phyloP scores from a whole-genome alignment of 2,329 filamentous ascomycete genomes.

The Alternaria ethzedia region DNA sequence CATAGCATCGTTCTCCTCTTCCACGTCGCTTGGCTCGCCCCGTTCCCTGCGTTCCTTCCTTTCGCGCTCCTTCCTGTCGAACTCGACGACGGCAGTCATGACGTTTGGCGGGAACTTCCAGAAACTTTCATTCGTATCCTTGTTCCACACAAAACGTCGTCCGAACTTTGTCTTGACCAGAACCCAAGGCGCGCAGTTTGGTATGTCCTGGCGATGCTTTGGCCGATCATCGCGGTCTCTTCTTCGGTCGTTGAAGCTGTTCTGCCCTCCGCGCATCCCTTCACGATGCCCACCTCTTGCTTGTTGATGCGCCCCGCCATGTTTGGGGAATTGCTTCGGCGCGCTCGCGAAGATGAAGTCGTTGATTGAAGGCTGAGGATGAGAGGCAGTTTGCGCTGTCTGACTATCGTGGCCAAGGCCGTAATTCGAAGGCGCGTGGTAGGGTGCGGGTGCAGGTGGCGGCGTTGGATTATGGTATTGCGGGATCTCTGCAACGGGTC shows the following conservation, averaged over 20 bases:
- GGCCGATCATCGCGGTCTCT: slow-evolving; percentile 81
- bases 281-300: slow-evolving; percentile 47
- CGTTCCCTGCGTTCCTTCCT: slow-evolving; percentile 63
- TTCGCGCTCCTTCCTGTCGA: slow-evolving; percentile 74
- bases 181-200: slow-evolving; percentile 84
- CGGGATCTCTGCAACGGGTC: slow-evolving; percentile 57
- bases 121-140: slow-evolving; percentile 83
- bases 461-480: slow-evolving; percentile 3
- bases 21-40: slow-evolving; percentile 44
- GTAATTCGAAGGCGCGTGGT: slow-evolving; percentile 12
- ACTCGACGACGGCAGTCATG: slow-evolving; percentile 73
- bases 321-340: slow-evolving; percentile 26
- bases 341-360: slow-evolving; percentile 49
- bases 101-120: slow-evolving; percentile 94
- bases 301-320: slow-evolving; percentile 18
- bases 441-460: slow-evolving; percentile 7
- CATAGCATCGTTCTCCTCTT: slow-evolving; percentile 39
- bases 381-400: slow-evolving; percentile 54
- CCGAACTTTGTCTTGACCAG: slow-evolving; percentile 92
- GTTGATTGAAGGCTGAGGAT: slow-evolving; percentile 57
- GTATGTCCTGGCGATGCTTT: slow-evolving; percentile 78
- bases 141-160: slow-evolving; percentile 88
- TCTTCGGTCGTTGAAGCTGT: slow-evolving; percentile 65
- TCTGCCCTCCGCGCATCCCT: slow-evolving; percentile 54
- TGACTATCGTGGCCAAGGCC: slow-evolving; percentile 34